Evolutionary conservation across 2,329 filamentous ascomycete species (phyloP), one percentile per base, ranked within the genome.

Genomic region (Xylariaceae sp.): DNA sequence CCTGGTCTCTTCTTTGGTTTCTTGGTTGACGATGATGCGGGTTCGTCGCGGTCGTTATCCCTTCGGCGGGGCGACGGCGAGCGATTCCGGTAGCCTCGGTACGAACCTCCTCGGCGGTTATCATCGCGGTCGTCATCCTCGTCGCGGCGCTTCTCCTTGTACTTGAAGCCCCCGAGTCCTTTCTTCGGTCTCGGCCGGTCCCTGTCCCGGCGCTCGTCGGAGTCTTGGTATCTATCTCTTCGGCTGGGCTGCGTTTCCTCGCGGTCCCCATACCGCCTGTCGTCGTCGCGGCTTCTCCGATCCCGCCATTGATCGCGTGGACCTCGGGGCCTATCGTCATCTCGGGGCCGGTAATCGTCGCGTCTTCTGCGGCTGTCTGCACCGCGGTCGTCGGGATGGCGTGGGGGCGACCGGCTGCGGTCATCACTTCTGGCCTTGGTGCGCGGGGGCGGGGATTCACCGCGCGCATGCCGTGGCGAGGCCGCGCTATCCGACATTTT

Each of bases 121-220:
- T 63, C 70, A 29, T 79, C 75, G 37, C 74, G 71, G 36, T 76
- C 72, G 47, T 75, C 72, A 12, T 76, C 72, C 48, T 78, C 74
- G 48, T 74, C 72, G 29, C 72, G 70, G 37, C 78, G 74, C 62
- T 75, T 79, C 49, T 81, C 79, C 62, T 85, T 85, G 74, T 78
- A 84, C 60, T 76, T 77, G 61, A 85, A 81, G 9, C 80, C 80
- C 4, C 78, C 76, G 53, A 71, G 73, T 59, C 56, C 53, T 56
- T 69, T 68, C 60, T 65, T 68, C 22, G 65, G 64, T 8, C 65
- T 59, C 1, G 66, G 62, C 8, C 61, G 49, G 37, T 64, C 65
- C 37, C 61, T 54, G 21, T 53, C 47, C 16, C 12, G 50, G 44
- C 53, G 49, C 3, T 56, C 51, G 22, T 56, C 53, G 0, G 32